Percentiles rank a stretch among this genome's conserved stretches.
Conservation (phyloP, 306 rosid genomes). For the Fagus sylvatica region DNA sequence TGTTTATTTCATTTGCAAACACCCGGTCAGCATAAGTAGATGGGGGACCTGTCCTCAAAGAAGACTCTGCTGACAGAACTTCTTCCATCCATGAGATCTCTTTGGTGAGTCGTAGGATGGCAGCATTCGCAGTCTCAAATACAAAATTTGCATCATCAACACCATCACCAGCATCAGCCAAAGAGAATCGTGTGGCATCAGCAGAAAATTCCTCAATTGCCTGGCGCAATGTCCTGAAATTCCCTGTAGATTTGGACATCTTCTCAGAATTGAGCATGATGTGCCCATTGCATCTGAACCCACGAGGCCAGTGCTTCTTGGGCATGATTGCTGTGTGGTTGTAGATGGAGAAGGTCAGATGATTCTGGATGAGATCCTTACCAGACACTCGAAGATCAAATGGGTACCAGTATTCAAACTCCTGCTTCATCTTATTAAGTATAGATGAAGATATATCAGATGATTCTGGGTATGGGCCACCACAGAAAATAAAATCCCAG, state of each 20-base stretch:
- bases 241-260: conserved; percentile 97
- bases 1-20: conserved; percentile 79
- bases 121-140: conserved; percentile 88
- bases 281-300: conserved; percentile 91
- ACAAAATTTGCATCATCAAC: conserved; percentile 94
- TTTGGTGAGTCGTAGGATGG: conserved; percentile 77
- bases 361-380: conserved; percentile 94
- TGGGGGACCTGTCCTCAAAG: conserved; percentile 74
- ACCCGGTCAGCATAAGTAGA: conserved; percentile 80
- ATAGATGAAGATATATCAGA: conserved; percentile 54
- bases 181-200: conserved; percentile 83
- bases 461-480: conserved; percentile 64
- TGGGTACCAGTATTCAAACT: conserved; percentile 98
- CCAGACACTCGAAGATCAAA: conserved; percentile 94
- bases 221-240: conserved; percentile 78
- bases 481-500: conserved; percentile 83
- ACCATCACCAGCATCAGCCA: conserved; percentile 98
- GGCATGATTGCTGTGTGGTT: conserved; percentile 81
- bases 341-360: conserved; percentile 79
- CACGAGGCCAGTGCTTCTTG: conserved; percentile 81
- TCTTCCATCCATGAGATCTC: conserved; percentile 90
- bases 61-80: conserved; percentile 59
- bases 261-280: conserved; percentile 86
- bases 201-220: conserved; percentile 95
- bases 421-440: conserved; percentile 72